Conservation (phyloP, 306 rosid species). For the Herpetospermum pedunculosum region DNA sequence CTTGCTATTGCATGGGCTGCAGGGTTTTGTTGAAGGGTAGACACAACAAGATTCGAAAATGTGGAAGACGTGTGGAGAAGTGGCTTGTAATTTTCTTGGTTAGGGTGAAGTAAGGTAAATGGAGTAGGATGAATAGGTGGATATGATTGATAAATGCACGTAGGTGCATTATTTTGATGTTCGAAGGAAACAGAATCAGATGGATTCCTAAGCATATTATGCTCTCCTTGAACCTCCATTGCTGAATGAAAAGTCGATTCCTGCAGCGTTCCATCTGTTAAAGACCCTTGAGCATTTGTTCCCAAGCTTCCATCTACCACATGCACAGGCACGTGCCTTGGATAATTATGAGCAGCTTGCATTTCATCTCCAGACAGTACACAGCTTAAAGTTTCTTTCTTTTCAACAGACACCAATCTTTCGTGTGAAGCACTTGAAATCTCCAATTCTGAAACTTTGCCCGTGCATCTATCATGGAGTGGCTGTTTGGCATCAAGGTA, state of each 20-base stretch:
- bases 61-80: constrained; percentile 54
- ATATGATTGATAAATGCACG: constrained; percentile 50
- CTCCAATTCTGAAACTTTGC: constrained; percentile 34
- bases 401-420: constrained; percentile 38
- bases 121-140: constrained; percentile 49
- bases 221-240: constrained; percentile 37
- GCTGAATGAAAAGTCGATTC: constrained; percentile 46
- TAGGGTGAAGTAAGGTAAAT: constrained; percentile 30
- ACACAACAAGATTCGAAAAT: constrained; percentile 59
- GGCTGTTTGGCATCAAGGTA: constrained; percentile 27
- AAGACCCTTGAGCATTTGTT: constrained; percentile 33
- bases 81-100: constrained; percentile 47
- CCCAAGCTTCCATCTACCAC: constrained; percentile 69
- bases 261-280: constrained; percentile 34
- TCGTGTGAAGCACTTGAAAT: constrained; percentile 26
- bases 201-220: constrained; percentile 32
- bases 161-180: constrained; percentile 38
- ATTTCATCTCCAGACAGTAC: constrained; percentile 42
- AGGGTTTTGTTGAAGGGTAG: constrained; percentile 77
- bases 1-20: constrained; percentile 92
- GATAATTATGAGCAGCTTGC: constrained; percentile 66
- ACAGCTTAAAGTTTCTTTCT: constrained; percentile 37
- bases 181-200: constrained; percentile 42
- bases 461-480: constrained; percentile 29
- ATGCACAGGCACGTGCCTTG: constrained; percentile 82